Base-by-base conservation (phyloP, 495 filamentous ascomycete species). In the Hypoxylon fuscum region DNA sequence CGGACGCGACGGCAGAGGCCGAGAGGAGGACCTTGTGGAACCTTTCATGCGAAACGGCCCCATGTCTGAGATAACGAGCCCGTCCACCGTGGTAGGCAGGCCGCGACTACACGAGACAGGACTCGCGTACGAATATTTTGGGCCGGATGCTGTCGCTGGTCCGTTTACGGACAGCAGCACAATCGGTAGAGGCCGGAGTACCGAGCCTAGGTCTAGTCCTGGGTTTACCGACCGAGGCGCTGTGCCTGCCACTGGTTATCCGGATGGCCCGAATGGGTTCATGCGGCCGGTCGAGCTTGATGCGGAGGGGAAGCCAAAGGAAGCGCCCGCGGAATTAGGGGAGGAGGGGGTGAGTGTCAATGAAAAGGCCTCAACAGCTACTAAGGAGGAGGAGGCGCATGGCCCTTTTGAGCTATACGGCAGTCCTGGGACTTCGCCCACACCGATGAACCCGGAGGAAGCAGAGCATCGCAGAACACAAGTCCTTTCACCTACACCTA, bases 101-200 rank as follows among this genome's bases (percentile, higher is more conserved):
- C 54, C 65, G 17, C 59, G 55, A 3, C 51, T 48, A 17, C 62
- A 64, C 42, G 50, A 68, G 11, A 52, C 41, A 15, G 72, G 71
- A 18, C 45, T 68, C 23, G 47, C 46, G 5, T 68, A 76, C 46
- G 60, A 64, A 10, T 79, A 79, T 25, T 66, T 69, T 17, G 72
- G 75, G 3, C 69, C 75, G 9, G 63, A 69, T 14, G 67, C 75
- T 7, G 62, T 60, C 5, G 43, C 66, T 0, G 76, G 76, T 0
- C 76, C 74, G 6, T 78, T 69, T 47, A 74, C 72, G 10, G 74
- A 74, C 18, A 38, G 37, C n/a, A 25, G 49, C 23, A 59, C 48
- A 1, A 29, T 29, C 3, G 49, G 49, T 15, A 56, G 17, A 31
- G 14, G 8, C 22, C 34, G 5, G 18, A 37, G 47, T 12, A 32